phyloP scores from a whole-genome alignment of 2,329 filamentous ascomycete species.

The Lachnellula hyalina region DNA sequence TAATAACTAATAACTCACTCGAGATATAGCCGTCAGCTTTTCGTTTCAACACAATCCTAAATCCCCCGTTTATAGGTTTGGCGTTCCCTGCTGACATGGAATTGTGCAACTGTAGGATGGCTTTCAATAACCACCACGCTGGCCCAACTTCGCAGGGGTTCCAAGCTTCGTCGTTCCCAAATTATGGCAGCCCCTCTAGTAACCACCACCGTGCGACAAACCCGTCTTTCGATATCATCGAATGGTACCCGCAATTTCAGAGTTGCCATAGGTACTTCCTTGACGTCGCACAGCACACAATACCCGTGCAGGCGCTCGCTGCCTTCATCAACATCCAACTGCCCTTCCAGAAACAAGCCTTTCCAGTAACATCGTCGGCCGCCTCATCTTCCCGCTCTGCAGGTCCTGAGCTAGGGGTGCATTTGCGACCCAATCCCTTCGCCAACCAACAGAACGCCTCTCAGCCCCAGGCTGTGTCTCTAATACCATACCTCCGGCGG shows the following conservation, averaged over 20 bases:
- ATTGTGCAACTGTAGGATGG: conserved; percentile 14
- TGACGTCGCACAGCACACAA: conserved; percentile 81
- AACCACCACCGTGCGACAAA: conserved; percentile 9
- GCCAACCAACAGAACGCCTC: conserved; percentile 24
- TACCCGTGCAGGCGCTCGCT: conserved; percentile 78
- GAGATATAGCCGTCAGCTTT: neutral
- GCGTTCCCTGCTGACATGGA: neutral
- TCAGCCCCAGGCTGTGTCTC: conserved; percentile 46
- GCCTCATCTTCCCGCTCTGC: conserved; percentile 32
- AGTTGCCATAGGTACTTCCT: conserved; percentile 88
- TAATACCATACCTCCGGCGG: conserved; percentile 85
- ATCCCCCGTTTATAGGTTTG: neutral
- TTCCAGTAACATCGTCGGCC: conserved; percentile 41
- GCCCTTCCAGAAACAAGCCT: conserved; percentile 66
- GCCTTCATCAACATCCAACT: conserved; percentile 89
- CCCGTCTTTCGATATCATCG: conserved; percentile 67
- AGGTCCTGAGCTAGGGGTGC: conserved; percentile 24
- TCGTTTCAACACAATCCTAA: neutral
- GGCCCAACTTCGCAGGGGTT: conserved; percentile 11
- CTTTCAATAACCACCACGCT: conserved; percentile 15
- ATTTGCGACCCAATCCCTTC: conserved; percentile 23
- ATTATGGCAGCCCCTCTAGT: conserved; percentile 15
- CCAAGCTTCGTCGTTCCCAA: conserved; percentile 8
- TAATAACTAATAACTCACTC: neutral
- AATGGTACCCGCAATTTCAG: conserved; percentile 89